Evolutionary conservation across 2,329 filamentous ascomycete genomes (phyloP).

Genomic region (Lojkania enalia): DNA sequence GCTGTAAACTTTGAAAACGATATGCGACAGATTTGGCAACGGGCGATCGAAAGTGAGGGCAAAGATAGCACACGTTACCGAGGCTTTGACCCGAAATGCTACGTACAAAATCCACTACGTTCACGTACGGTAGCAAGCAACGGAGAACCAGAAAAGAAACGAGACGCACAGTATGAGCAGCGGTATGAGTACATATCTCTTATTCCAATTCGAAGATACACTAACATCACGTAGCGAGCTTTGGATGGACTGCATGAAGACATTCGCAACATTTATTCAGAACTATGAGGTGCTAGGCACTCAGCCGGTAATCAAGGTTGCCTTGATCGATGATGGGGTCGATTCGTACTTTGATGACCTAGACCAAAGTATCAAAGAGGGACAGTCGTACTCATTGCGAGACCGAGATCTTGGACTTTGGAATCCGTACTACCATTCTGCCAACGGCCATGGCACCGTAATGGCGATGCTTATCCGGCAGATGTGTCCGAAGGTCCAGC

Average conservation of each 20-base stretch:
- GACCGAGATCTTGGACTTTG: not conserved
- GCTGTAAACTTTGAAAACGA: not conserved
- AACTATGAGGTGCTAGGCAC: not conserved
- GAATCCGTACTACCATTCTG: conserved; percentile 3
- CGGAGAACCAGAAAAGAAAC: conserved; percentile 1
- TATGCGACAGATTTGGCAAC: not conserved
- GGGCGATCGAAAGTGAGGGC: not conserved
- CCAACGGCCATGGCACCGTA: conserved; percentile 1
- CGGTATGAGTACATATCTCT: no score
- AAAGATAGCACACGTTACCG: not conserved
- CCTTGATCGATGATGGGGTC: conserved; percentile 2
- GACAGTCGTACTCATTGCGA: not conserved
- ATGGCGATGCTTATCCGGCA: not conserved
- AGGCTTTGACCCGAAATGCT: not conserved
- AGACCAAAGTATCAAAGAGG: not conserved
- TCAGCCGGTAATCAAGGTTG: conserved; percentile 2
- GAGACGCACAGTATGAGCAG: not conserved
- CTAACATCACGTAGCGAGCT: no score
- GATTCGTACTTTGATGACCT: not conserved
- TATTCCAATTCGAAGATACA: no score
- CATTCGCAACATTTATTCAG: conserved; percentile 1
- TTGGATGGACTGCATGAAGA: conserved; percentile 3
- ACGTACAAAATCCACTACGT: not conserved
- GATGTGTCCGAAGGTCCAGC: not conserved
- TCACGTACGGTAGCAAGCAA: not conserved